Evolutionary conservation across 139 green algal species (phyloP).

Genomic region (Eudorina sp.): DNA sequence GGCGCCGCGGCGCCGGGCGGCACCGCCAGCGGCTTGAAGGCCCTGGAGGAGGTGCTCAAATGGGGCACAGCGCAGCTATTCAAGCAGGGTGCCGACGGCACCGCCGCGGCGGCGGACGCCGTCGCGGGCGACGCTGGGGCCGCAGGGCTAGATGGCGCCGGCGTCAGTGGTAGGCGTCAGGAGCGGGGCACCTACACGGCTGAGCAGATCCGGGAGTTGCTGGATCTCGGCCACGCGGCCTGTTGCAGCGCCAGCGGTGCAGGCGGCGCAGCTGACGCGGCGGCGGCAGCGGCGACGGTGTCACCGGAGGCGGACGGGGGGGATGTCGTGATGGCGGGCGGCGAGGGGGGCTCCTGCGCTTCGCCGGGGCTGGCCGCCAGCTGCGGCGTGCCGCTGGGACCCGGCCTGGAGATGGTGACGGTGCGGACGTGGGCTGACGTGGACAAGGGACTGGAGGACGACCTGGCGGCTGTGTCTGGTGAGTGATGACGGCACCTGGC

Average conservation of each 20-base stretch:
- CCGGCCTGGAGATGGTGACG: conserved; percentile 54
- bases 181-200: conserved; percentile 32
- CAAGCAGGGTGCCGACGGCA: background rate
- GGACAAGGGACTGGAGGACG: conserved; percentile 60
- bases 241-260: conserved; percentile 17
- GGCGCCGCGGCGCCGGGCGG: background rate
- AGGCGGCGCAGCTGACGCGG: background rate
- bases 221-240: conserved; percentile 45
- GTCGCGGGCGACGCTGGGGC: background rate
- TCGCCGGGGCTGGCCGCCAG: background rate
- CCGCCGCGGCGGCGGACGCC: background rate
- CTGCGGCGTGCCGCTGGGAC: conserved; percentile 41
- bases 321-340: background rate
- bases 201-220: conserved; percentile 53
- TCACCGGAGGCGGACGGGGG: background rate
- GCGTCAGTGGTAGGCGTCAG: conserved; percentile 18
- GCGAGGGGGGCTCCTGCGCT: background rate
- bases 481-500: too few relatives aligned
- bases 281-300: background rate
- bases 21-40: conserved; percentile 23
- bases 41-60: conserved; percentile 78
- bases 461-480: conserved; percentile 1
- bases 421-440: conserved; percentile 52
- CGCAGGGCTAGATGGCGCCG: background rate
- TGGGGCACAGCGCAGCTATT: conserved; percentile 75